Conservation (phyloP, 2,329 filamentous ascomycete genomes). For the Alternaria tenuissima region DNA sequence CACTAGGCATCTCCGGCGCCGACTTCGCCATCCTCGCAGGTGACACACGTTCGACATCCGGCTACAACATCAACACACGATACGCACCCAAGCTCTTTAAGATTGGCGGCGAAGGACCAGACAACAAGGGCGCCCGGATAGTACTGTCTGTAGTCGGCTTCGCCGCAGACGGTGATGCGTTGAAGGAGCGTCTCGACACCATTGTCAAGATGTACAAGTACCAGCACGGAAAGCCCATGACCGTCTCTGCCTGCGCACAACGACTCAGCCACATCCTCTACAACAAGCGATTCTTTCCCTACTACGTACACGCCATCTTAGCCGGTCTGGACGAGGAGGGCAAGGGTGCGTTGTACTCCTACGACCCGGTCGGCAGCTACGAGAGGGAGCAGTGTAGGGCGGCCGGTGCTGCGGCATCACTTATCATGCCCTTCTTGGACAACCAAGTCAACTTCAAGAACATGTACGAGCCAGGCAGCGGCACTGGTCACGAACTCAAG, state of each 20-base stretch:
- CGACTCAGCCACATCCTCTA: conserved; percentile 95
- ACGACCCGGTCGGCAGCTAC: conserved; percentile 97
- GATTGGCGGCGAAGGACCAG: conserved; percentile 88
- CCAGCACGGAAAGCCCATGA: conserved; percentile 96
- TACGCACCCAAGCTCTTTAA: conserved; percentile 96
- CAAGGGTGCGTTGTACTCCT: conserved; percentile 92
- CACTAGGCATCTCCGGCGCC: conserved; percentile 89
- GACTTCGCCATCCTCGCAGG: conserved; percentile 97
- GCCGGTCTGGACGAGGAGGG: conserved; percentile 95
- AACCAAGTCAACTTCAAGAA: conserved; percentile 99
- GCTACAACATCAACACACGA: conserved; percentile 97
- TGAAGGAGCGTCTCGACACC: conserved; percentile 92
- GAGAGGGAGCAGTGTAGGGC: conserved; percentile 96
- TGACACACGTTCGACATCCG: conserved; percentile 93
- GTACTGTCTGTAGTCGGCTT: conserved; percentile 95
- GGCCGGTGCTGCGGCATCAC: conserved; percentile 86
- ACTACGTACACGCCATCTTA: conserved; percentile 95
- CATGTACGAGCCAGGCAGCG: conserved; percentile 89
- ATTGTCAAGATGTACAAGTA: conserved; percentile 99
- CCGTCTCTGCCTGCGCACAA: conserved; percentile 92
- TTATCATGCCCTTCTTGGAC: conserved; percentile 99
- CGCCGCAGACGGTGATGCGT: conserved; percentile 89
- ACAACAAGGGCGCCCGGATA: conserved; percentile 84
- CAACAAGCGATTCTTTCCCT: conserved; percentile 97
- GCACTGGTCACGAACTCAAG: conserved; percentile 80